phyloP scores from a whole-genome alignment of 164 flowering plant genomes.

The Vitis rupestris region DNA sequence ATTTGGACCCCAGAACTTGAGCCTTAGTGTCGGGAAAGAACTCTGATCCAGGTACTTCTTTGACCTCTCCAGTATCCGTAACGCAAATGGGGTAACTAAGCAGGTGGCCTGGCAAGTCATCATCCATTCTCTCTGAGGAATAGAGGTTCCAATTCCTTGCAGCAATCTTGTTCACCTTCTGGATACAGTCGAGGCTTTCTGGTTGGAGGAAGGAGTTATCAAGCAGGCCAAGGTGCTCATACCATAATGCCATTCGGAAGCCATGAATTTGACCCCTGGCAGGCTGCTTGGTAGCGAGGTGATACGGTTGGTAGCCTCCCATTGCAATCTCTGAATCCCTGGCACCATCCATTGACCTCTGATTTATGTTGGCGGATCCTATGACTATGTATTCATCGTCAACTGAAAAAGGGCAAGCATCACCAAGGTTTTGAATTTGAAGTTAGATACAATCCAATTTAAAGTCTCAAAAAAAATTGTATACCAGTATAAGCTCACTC shows the following conservation, averaged over 20 bases:
- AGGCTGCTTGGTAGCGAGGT: slow-evolving; percentile 41
- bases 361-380: slow-evolving; percentile 88
- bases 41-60: slow-evolving; percentile 41
- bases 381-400: slow-evolving; percentile 86
- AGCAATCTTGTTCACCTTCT: slow-evolving; percentile 54
- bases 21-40: slow-evolving; percentile 86
- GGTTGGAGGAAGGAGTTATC: slow-evolving; percentile 53
- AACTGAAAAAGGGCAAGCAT: slow-evolving; percentile 37
- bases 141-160: slow-evolving; percentile 57
- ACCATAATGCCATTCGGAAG: slow-evolving; percentile 80
- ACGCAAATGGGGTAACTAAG: slow-evolving; percentile 64
- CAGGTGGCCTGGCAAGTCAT: slow-evolving; percentile 72
- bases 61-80: slow-evolving; percentile 36
- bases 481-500: too few species aligned
- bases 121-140: slow-evolving; percentile 33
- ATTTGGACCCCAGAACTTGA: slow-evolving; percentile 52
- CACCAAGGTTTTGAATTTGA: not conserved
- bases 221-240: slow-evolving; percentile 66
- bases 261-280: slow-evolving; percentile 75
- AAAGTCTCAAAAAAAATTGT: too few species aligned
- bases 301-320: slow-evolving; percentile 80
- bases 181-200: slow-evolving; percentile 52
- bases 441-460: too few species aligned
- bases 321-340: slow-evolving; percentile 87
- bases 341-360: slow-evolving; percentile 81